Conservation (phyloP, 768 basidiomycete species). For the Kondoa subrosea region DNA sequence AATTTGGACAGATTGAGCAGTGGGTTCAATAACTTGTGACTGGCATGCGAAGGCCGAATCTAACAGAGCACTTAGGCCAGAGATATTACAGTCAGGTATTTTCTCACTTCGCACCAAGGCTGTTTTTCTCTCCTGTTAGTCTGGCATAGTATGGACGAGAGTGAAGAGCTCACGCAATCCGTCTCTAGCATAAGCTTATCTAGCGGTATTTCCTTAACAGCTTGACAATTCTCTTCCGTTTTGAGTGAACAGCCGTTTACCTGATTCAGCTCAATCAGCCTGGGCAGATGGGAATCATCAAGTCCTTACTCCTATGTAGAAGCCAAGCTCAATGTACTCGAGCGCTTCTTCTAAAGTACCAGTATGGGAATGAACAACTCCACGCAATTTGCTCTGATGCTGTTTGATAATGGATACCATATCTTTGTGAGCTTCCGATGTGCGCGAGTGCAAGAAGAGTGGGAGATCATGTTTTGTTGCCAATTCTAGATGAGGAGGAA, state of each 20-base stretch:
- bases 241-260: conserved; percentile 47
- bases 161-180: conserved; percentile 37
- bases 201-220: conserved; percentile 43
- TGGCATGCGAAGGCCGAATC: conserved; percentile 30
- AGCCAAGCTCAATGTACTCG: conserved; percentile 55
- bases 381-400: conserved; percentile 50
- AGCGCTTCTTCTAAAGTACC: conserved; percentile 46
- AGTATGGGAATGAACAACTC: conserved; percentile 71
- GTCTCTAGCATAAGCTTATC: conserved; percentile 57
- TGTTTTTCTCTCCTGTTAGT: conserved; percentile 8
- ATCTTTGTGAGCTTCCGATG: conserved; percentile 47
- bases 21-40: conserved; percentile 19
- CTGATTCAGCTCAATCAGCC: not conserved
- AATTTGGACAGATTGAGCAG: not conserved
- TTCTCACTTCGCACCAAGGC: not conserved
- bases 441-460: conserved; percentile 60
- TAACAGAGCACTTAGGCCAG: conserved; percentile 28
- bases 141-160: not conserved
- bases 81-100: not conserved
- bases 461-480: conserved; percentile 58
- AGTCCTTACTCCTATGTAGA: conserved; percentile 42
- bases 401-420: conserved; percentile 50
- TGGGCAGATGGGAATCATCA: too few species aligned
- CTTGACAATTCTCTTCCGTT: conserved; percentile 47
- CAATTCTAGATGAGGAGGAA: conserved; percentile 49